These are phyloP conservation scores for Colletotrichum coccodes DNA, from an alignment of 2,329 filamentous ascomycete species.

Conservation along the genomic window DNA sequence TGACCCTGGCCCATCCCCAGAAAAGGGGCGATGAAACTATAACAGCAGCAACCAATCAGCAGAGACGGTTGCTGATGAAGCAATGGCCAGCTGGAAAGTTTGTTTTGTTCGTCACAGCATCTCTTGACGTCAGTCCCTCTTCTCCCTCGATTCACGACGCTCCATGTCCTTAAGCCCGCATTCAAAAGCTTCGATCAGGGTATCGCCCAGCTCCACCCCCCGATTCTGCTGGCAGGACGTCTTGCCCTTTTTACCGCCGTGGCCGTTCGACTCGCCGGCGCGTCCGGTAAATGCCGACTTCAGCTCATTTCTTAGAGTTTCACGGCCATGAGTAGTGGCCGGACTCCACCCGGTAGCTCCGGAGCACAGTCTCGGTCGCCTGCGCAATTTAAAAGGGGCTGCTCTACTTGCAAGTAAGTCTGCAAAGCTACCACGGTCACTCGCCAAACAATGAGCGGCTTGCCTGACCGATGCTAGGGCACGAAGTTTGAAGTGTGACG, in stretches of 20 bases:
- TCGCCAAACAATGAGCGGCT: neutral
- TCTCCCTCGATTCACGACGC: neutral
- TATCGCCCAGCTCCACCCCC: neutral
- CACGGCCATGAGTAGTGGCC: neutral
- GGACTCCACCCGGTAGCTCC: neutral
- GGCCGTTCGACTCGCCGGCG: neutral
- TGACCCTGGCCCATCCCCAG: neutral
- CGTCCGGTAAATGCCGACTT: neutral
- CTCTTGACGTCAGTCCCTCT: neutral
- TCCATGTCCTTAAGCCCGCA: neutral
- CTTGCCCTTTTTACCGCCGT: neutral
- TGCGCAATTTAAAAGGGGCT: slow-evolving; percentile 1
- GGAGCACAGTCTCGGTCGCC: neutral
- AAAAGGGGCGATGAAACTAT: slow-evolving; percentile 3
- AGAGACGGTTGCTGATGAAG: no score
- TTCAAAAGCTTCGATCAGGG: neutral
- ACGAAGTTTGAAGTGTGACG: slow-evolving; percentile 41
- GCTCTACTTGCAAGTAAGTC: slow-evolving; percentile 30
- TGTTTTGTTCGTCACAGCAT: neutral
- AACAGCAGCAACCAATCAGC: neutral
- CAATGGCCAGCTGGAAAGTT: neutral
- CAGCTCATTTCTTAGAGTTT: neutral
- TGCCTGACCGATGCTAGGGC: slow-evolving; percentile 20
- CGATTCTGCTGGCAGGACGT: neutral
- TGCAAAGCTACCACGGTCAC: neutral